Conservation (phyloP, 768 basidiomycete genomes). For the Galerina sulciceps region DNA sequence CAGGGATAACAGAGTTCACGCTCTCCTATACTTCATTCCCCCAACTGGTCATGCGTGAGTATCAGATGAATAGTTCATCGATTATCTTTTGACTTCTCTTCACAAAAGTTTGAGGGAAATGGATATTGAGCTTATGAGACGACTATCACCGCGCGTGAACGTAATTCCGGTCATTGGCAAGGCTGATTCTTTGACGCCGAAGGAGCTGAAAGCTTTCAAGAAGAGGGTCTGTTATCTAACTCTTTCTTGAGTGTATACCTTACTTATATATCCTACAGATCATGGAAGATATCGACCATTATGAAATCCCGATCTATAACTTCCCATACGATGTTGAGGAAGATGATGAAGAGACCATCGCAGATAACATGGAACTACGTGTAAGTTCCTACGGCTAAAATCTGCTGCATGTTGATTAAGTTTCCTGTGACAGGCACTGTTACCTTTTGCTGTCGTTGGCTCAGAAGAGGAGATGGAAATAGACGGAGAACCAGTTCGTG, state of each 20-base stretch:
- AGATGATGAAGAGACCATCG: constrained; percentile 91
- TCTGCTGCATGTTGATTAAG: background rate
- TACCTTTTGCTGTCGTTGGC: constrained; percentile 89
- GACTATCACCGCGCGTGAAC: constrained; percentile 88
- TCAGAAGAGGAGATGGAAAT: constrained; percentile 87
- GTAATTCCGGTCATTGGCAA: constrained; percentile 93
- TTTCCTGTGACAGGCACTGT: constrained; percentile 46
- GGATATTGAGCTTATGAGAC: constrained; percentile 92
- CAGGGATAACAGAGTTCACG: constrained; percentile 88
- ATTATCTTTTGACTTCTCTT: constrained; percentile 13
- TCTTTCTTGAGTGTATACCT: background rate
- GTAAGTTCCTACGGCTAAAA: constrained; percentile 38
- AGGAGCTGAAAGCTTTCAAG: constrained; percentile 84
- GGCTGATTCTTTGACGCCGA: constrained; percentile 83
- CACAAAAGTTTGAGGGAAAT: constrained; percentile 74
- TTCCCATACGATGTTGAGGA: constrained; percentile 95
- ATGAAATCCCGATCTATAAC: constrained; percentile 90
- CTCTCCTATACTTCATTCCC: constrained; percentile 87
- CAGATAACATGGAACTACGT: constrained; percentile 87
- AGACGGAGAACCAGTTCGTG: constrained; percentile 78
- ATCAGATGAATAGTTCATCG: background rate
- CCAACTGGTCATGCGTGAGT: constrained; percentile 86
- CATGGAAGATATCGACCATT: constrained; percentile 93
- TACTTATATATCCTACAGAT: constrained; percentile 47
- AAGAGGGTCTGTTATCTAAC: constrained; percentile 53